Evolutionary conservation across 148 eudicot species (phyloP), one percentile per base, ranked within the genome.

Genomic region (Vaccinium macrocarpon): DNA sequence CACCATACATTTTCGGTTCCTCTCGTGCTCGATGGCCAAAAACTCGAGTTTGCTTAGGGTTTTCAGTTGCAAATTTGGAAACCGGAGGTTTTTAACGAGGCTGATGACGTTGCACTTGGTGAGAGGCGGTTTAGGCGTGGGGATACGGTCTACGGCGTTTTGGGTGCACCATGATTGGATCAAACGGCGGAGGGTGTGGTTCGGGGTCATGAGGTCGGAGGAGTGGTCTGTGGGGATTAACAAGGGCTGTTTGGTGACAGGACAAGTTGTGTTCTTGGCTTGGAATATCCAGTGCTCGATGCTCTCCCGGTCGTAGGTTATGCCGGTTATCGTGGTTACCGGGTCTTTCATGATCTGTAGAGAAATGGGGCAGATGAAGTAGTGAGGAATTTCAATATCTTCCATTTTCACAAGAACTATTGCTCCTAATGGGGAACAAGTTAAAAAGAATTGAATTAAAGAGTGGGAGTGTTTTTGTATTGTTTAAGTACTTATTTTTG

Each of bases 271-370:
- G 86, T 82, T 77, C 5, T 79, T 56, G 46, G 55, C 56, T 11
- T 82, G 80, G 83, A 74, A 82, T 23, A 89, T 38, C 93, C 93
- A 91, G 8, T 86, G 84, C 71, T 91, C 90, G 68, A 91, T 91
- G 89, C 89, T 88, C n/a, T 84, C 89, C 0, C 93, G 84, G 76
- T 91, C 93, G 75, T 91, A 91, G 4, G 93, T 88, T 25, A 91
- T 91, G 12, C 93, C 93, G 15, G 93, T 83, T 0, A 66, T 15
- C 32, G 80, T 75, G 0, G 87, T 91, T 6, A 91, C 93, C 1
- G 93, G 93, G 32, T 91, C 91, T 83, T 90, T 88, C 93, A 91
- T 91, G 86, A 91, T 90, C 25, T 91, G 89, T 3, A 91, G 90
- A 23, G 93, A 88, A 3, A 91, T 91, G 6, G 93, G 93, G 27